Conservation (phyloP, 371 early-diverging fungal genomes). For the Mucor irregularis region DNA sequence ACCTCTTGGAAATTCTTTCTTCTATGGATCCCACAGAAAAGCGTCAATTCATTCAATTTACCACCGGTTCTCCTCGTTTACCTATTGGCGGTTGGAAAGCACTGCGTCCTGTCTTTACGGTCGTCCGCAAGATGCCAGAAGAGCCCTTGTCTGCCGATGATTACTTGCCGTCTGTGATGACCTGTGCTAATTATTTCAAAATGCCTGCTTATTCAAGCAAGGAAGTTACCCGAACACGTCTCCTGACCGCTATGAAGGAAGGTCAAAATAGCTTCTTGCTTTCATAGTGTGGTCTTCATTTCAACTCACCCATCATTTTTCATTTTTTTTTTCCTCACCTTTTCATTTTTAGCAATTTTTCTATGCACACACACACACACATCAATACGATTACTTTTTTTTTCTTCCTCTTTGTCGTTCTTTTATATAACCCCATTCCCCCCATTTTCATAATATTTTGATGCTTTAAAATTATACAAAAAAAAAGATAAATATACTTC, state of each 20-base stretch:
- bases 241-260: slow-evolving; percentile 79
- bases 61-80: slow-evolving; percentile 90
- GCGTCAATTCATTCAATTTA: slow-evolving; percentile 86
- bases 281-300: no score
- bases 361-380: no score
- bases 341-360: no score
- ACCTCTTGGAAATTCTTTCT: slow-evolving; percentile 70
- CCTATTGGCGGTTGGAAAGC: slow-evolving; percentile 88
- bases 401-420: no score
- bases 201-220: slow-evolving; percentile 82
- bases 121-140: slow-evolving; percentile 80
- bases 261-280: slow-evolving; percentile 86
- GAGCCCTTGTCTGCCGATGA: slow-evolving; percentile 71
- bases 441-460: no score
- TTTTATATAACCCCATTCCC: no score
- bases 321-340: background rate
- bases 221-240: slow-evolving; percentile 66
- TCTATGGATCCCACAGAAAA: slow-evolving; percentile 61
- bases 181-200: slow-evolving; percentile 94
- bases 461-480: no score
- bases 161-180: slow-evolving; percentile 94
- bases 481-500: no score
- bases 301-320: slow-evolving; percentile 24
- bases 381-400: no score
- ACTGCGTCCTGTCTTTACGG: slow-evolving; percentile 83